These are phyloP conservation scores for Farysia itapuensis DNA, from an alignment of 1,284 basidiomycete genomes.

Conservation along the genomic window DNA sequence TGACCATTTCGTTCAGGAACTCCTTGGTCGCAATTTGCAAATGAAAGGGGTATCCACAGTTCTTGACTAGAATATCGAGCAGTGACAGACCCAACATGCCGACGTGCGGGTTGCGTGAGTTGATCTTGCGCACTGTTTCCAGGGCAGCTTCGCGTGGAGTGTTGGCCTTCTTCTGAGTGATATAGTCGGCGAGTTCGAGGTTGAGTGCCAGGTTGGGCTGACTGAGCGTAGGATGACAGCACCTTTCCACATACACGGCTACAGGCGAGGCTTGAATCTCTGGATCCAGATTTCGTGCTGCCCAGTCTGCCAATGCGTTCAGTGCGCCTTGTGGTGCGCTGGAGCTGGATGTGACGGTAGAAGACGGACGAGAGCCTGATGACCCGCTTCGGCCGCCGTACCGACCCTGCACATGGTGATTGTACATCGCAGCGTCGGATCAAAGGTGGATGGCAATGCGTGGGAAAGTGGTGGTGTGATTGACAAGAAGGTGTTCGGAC, in stretches of 20 bases:
- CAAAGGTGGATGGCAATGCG: background rate
- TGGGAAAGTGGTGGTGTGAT: background rate
- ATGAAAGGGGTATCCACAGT: constrained; percentile 94
- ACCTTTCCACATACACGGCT: constrained; percentile 65
- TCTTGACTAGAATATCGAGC: constrained; percentile 89
- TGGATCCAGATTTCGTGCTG: constrained; percentile 42
- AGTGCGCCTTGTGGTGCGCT: constrained; percentile 34
- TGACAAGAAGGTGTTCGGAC: too few relatives aligned
- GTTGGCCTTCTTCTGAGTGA: constrained; percentile 96
- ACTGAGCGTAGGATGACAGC: constrained; percentile 81
- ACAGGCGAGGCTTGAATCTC: constrained; percentile 39
- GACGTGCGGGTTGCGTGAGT: constrained; percentile 86
- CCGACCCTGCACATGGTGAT: constrained; percentile 25
- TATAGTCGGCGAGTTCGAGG: constrained; percentile 87
- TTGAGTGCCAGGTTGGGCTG: constrained; percentile 91
- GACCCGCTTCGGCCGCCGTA: constrained; percentile 18
- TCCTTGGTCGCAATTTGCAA: constrained; percentile 98
- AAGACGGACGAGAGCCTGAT: too few relatives aligned
- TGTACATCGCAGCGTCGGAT: constrained; percentile 38
- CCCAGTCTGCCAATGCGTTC: constrained; percentile 48
- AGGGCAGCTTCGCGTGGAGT: constrained; percentile 90
- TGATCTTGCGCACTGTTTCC: constrained; percentile 76
- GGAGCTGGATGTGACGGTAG: constrained; percentile 4
- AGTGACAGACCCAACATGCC: constrained; percentile 74
- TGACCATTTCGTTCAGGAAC: constrained; percentile 96